Evolutionary conservation across 306 rosid genomes (phyloP), one percentile per base, ranked within the genome.

Genomic region (Vicia villosa): DNA sequence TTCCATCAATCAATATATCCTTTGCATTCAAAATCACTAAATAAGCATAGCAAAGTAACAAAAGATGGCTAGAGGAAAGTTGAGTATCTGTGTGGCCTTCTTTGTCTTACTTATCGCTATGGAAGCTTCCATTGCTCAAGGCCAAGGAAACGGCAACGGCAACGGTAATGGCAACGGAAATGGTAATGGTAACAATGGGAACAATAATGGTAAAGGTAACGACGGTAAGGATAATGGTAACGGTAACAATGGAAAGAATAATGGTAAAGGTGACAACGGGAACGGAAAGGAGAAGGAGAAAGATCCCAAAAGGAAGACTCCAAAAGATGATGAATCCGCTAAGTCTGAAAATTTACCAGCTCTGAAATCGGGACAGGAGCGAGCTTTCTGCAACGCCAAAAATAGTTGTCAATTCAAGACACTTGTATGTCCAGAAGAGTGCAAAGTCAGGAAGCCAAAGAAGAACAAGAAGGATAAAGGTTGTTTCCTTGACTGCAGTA

Each of bases 391-490:
- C 83, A 75, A 64, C 54, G 75, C 75, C 3, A 68, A 70, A 2
- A 82, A 75, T 2, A 7, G 73, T 0, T 88, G 97, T 70, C 47
- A 83, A 28, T 67, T 28, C 11, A 81, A 80, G 84, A 83, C 81
- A 20, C 82, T 88, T 5, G 43, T 46, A 1, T 86, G 97, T 70
- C 90, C 97, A 6, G 0, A 82, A 0, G 84, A 90, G 71, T 87
- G 91, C 80, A 17, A 76, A 3, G 0, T 40, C 20, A 81, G 86
- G 64, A 91, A 88, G 83, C 97, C 95, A 5, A 88, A 88, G 90
- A 40, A 84, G 75, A 90, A 90, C 84, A 88, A 84, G 88, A 81
- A 79, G 54, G 26, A 61, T 14, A 91, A 88, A 77, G 97, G 86
- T 11, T 88, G 97, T 54, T 86, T 81, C 74, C 6, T 91, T 3